Evolutionary conservation across 306 rosid species (phyloP), one percentile per base, ranked within the genome.

Genomic region (Quercus berberidifolia): DNA sequence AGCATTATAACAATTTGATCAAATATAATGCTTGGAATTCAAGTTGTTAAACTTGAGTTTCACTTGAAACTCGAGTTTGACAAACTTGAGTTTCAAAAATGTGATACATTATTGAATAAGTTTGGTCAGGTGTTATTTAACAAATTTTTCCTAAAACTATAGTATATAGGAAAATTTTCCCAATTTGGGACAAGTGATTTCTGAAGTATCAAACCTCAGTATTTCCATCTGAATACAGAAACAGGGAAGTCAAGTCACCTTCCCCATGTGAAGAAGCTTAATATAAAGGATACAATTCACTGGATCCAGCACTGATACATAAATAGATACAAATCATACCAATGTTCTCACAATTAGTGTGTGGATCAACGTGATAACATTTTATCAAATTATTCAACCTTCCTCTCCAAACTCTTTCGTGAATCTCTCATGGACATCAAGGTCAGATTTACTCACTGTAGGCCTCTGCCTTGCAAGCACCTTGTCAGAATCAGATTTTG

Each of bases 321-420:
- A 73, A 38, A 83, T 67, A 85, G 46, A 77, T 78, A 87, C 93
- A 83, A 82, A 77, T 87, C 65, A 59, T 55, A 68, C 75, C 23
- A 76, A 59, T 77, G 85, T 69, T 71, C 79, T 69, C 70, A 55
- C 20, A 79, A 76, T 49, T 62, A 74, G 46, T 38, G 74, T 51
- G 84, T 65, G 82, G 89, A 85, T 84, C 78, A 52, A 86, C 23
- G 76, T 75, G 26, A 81, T 21, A 73, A 76, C 82, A 82, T 69
- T 78, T 83, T 82, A 82, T 78, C 84, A 35, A 76, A 77, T 58
- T 79, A 69, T 2, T 91, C 85, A 95, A 74, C 99, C 99, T 89
- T 96, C 99, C 88, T 96, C 99, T 78, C 99, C 99, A 43, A 96
- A 96, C 86, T 96, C 98, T 81, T 86, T 93, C 1, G 98, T 96